Evolutionary conservation across 331 rosid genomes (phyloP).

Genomic region (Spiraea crenata): DNA sequence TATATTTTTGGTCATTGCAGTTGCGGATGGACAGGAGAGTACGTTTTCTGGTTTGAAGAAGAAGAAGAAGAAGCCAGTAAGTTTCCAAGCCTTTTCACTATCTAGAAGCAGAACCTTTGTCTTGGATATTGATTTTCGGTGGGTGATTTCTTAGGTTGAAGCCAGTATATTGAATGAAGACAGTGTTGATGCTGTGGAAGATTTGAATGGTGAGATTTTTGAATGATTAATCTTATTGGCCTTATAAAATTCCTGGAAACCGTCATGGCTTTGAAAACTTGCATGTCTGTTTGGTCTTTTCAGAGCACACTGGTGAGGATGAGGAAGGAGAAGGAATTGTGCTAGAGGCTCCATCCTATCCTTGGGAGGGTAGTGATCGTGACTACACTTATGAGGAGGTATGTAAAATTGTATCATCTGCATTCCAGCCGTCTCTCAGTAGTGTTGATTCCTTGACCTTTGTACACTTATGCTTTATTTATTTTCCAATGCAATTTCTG

Average conservation of each 20-base stretch:
- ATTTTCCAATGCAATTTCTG: slow-evolving; percentile 18
- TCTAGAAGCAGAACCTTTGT: not conserved
- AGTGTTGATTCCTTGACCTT: not conserved
- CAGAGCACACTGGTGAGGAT: slow-evolving; percentile 56
- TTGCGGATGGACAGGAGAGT: slow-evolving; percentile 69
- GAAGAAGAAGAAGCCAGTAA: slow-evolving; percentile 87
- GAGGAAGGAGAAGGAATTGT: slow-evolving; percentile 49
- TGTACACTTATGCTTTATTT: not conserved
- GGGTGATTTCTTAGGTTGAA: slow-evolving; percentile 53
- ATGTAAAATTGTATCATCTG: slow-evolving; percentile 3
- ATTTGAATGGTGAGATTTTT: slow-evolving; percentile 57
- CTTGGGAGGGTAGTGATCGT: slow-evolving; percentile 92
- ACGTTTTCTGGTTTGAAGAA: slow-evolving; percentile 75
- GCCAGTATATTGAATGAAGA: slow-evolving; percentile 58
- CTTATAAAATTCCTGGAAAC: not conserved
- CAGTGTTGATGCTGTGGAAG: slow-evolving; percentile 54
- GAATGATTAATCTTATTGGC: not conserved
- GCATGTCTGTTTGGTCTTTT: slow-evolving; percentile 16
- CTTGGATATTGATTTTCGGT: not conserved
- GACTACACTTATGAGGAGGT: slow-evolving; percentile 91
- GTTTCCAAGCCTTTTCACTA: slow-evolving; percentile 21
- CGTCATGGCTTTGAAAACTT: not conserved
- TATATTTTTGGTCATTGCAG: slow-evolving; percentile 36
- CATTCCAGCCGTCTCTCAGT: not conserved
- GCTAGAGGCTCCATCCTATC: slow-evolving; percentile 45